Evolutionary conservation across 1,284 basidiomycete genomes (phyloP).

Genomic region (Leccinum huronense): DNA sequence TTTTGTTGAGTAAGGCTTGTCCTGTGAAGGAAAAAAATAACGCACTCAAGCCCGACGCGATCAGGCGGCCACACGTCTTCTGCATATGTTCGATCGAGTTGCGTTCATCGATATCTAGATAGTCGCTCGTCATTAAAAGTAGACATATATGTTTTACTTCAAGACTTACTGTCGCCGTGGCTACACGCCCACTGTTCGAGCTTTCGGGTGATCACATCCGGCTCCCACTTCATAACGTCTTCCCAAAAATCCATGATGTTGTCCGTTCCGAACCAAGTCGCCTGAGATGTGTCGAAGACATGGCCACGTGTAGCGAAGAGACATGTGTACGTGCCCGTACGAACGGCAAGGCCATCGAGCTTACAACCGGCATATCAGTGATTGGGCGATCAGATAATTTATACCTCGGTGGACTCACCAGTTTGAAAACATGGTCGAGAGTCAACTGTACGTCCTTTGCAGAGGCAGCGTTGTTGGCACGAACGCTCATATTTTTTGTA

Average conservation of each 20-base stretch:
- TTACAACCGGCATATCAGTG: background rate
- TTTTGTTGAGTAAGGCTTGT: background rate
- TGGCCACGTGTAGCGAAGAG: background rate
- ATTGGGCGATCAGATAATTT: background rate
- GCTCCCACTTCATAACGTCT: background rate
- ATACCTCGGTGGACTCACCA: background rate
- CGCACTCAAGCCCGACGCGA: background rate
- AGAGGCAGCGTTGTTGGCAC: background rate
- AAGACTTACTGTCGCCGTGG: background rate
- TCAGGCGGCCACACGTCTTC: background rate
- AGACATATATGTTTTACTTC: background rate
- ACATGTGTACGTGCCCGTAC: background rate
- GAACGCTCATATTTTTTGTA: background rate
- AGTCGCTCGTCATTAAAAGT: background rate
- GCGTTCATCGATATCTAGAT: background rate
- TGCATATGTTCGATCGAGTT: background rate
- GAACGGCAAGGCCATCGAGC: background rate
- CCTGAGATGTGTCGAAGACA: background rate
- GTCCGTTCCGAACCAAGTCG: background rate
- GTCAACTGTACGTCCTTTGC: background rate
- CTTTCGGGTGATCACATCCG: background rate
- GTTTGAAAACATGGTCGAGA: background rate
- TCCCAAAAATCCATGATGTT: background rate
- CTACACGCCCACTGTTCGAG: background rate
- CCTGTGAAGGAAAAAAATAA: background rate